Base-by-base conservation (phyloP, 192 early-diverging fungal species). In the Coemansia furcata region DNA sequence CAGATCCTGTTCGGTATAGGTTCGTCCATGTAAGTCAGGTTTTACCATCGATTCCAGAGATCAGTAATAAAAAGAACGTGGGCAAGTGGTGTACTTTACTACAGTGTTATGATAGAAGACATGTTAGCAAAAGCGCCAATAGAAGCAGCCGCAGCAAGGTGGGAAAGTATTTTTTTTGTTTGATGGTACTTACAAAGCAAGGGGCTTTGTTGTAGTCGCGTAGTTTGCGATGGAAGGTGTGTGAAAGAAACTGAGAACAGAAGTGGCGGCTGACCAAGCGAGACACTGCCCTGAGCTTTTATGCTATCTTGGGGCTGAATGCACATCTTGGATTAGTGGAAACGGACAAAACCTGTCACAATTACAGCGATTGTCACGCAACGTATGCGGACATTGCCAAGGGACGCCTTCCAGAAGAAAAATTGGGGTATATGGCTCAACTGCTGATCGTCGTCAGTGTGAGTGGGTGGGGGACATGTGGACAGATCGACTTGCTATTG, bases 1-100 rank as follows among this genome's bases (percentile, higher is more conserved):
- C 60, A 81, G 37, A 61, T 76, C 78, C 54, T 69, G 46, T 43
- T 55, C 38, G 74, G 47, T 81, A 81, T 81, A 81, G 78, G 78
- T 57, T 73, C 78, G 38, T 81, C 74, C 78, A 81, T 81, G 37
- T 4, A 61, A 63, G 52, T 66, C 40, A 36, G 73, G 46, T 39
- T 73, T 81, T 76, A 73, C 68, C 78, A 81, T 81, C 54, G 63
- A 76, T 36, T 65, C 44, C 17, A 60, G 67, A 44, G 38, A 73
- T 17, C 26, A 33, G 54, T 30, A 57, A 57, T 37, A 23, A 19
- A 21, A 19, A 12, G 19, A 14, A 39, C 6, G 14, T 35, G 14
- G 50, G 21, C 12, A 30, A 15, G 50, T 30, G 14, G 30, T 55
- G n/a, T 55, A 36, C 37, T 39, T 38, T 36, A 9, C 58, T 60